Evolutionary conservation across 163 green algal genomes (phyloP).

Genomic region (Volvox carteri): DNA sequence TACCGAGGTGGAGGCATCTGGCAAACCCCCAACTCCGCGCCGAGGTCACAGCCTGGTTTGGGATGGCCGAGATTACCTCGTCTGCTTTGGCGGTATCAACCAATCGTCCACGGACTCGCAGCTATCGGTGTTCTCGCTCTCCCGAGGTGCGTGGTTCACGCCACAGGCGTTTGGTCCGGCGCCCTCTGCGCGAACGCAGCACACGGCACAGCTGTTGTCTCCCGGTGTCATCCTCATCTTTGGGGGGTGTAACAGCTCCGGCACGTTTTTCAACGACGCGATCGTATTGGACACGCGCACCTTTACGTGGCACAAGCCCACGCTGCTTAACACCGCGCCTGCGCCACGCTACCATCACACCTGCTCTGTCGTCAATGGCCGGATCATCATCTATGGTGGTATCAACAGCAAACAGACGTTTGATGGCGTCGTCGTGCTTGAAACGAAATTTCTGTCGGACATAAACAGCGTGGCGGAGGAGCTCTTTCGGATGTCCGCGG

Average conservation of each 20-base stretch:
- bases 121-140: conserved; percentile 67
- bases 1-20: conserved; percentile 47
- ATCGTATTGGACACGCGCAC: conserved; percentile 72
- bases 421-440: conserved; percentile 73
- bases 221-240: conserved; percentile 74
- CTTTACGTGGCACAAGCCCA: conserved; percentile 68
- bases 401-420: conserved; percentile 76
- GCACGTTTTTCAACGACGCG: conserved; percentile 71
- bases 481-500: conserved; percentile 55
- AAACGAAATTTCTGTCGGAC: conserved; percentile 65
- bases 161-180: conserved; percentile 56
- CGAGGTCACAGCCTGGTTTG: conserved; percentile 72
- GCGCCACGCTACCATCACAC: conserved; percentile 76
- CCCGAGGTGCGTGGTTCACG: conserved; percentile 63
- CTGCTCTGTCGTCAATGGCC: conserved; percentile 62
- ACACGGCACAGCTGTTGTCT: conserved; percentile 66
- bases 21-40: conserved; percentile 59
- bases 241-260: conserved; percentile 71
- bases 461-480: conserved; percentile 68
- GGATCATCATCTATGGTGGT: conserved; percentile 71
- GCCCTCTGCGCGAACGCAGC: conserved; percentile 70
- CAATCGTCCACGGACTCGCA: conserved; percentile 60
- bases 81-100: conserved; percentile 75
- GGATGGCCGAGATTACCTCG: conserved; percentile 68
- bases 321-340: conserved; percentile 66